Evolutionary conservation across 495 filamentous ascomycete genomes (phyloP), one percentile per base, ranked within the genome.

Genomic region (Hyaloscypha finlandica): DNA sequence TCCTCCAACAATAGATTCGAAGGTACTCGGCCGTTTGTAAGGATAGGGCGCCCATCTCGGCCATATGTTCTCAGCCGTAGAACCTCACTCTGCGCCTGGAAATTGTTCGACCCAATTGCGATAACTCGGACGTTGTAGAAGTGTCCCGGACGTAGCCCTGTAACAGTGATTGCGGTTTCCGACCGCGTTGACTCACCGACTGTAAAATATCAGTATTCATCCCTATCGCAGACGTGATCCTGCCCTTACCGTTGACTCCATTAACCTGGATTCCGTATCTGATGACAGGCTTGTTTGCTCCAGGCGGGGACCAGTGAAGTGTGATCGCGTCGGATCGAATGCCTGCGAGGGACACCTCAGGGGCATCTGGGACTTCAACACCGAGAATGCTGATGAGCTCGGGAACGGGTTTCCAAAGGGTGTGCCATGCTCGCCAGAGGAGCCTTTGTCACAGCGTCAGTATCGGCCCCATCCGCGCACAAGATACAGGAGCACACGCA

Each of bases 191-290:
- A 91, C 74, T 97, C 92, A 69, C 94, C 94, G 61, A 96, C 94
- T 96, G 68, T 61, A 64, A 12, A 37, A 22, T 39, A 63, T 68
- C 65, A 71, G 66, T 20, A 51, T 70, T 25, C 39, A 29, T 53
- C 20, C 29, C 22, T 19, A 35, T 19, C 4, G 54, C 20, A 22
- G 6, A 33, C n/a, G 31, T 29, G 12, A 37, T 32, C 14, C 25
- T 35, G 11, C n/a, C 25, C 79, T 77, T 77, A 96, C 93, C 91
- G 79, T 93, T 93, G 39, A 92, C 88, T 39, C 94, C 94, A 74
- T 99, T 98, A 63, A 97, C 88, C 71, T 96, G 91, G 45, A 99
- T 93, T 29, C 94, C 85, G 74, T 96, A 92, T 78, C 93, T 95
- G 16, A 90, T 83, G 60, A 94, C 90, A 14, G 91, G 89, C 65